These are phyloP conservation scores for Yamadazyma olivae DNA, from an alignment of 805 yeast species.

Conservation along the genomic window DNA sequence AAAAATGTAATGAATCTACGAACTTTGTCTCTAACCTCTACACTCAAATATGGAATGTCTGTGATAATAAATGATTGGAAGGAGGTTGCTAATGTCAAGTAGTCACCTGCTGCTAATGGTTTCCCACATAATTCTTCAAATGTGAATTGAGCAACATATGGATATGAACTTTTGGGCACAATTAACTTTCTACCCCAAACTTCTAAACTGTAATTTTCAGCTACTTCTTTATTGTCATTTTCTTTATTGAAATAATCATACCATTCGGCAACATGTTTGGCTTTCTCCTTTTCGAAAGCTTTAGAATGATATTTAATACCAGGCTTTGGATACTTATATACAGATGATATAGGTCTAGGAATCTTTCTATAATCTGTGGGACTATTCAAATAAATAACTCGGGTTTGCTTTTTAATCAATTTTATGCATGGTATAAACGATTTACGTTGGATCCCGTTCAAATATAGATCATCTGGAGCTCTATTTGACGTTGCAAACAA, in stretches of 20 bases:
- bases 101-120: conserved; percentile 93
- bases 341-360: conserved; percentile 77
- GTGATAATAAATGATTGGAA: conserved; percentile 83
- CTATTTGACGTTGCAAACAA: conserved; percentile 93
- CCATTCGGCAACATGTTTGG: conserved; percentile 72
- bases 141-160: conserved; percentile 84
- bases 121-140: conserved; percentile 84
- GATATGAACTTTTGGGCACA: conserved; percentile 76
- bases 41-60: conserved; percentile 84
- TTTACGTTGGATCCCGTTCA: conserved; percentile 90
- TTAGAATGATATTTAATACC: conserved; percentile 54
- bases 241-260: conserved; percentile 71
- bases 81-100: conserved; percentile 72
- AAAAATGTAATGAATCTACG: conserved; percentile 91
- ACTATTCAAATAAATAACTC: conserved; percentile 78
- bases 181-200: conserved; percentile 87
- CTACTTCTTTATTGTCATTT: conserved; percentile 28
- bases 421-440: conserved; percentile 91
- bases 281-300: conserved; percentile 48
- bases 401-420: conserved; percentile 65
- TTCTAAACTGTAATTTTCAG: conserved; percentile 29
- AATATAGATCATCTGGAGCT: conserved; percentile 89
- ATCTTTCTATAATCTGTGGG: conserved; percentile 93
- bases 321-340: conserved; percentile 70
- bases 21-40: conserved; percentile 76